Base-by-base conservation (phyloP, 352 stramenopile genomes). In the Phytophthora sansomeana region DNA sequence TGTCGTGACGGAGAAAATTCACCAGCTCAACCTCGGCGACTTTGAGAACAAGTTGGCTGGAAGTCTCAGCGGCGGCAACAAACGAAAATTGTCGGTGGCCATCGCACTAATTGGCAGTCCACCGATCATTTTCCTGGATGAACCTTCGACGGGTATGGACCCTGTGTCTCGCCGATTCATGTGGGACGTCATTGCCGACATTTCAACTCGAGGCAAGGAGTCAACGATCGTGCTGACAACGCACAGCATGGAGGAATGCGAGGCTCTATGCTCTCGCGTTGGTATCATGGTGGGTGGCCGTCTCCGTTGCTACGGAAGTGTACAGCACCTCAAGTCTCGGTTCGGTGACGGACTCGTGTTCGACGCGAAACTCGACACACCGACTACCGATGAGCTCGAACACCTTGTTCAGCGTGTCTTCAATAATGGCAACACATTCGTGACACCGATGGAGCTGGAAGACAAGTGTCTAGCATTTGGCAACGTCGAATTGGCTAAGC, bases 51-150 rank as follows among this genome's bases (percentile, higher is more conserved):
- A 97, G 46, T 62, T 92, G 49, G 78, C 84, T 1, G 77, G 78
- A 1, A 81, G 74, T n/a, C 84, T 97, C 10, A 96, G 83, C 19
- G 93, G 93, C 46, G 94, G 95, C 36, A 98, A 98, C 79, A 98
- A 99, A 63, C 81, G 96, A 39, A 96, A 96, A 33, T 74, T 99
- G 11, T 97, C 80, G 42, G 81, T 99, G 2, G 96, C 94, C 11
- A 91, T 98, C 46, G 90, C 96, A 7, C 95, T 97, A 49, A 97
- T 99, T 58, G 96, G 93, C 3, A 79, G 91, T 30, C 90, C 92
- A 0, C 63, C 97, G 9, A 84, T 99, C 10, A 67, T 98, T 3
- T 80, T 97, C 53, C 63, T 98, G 14, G 93, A 98, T 61, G 93
- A 98, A 53, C 84, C 87, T 1, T 95, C 86, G 10, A 87, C 92